Evolutionary conservation across 768 basidiomycete species (phyloP).

Genomic region (Leccinum arenicola): DNA sequence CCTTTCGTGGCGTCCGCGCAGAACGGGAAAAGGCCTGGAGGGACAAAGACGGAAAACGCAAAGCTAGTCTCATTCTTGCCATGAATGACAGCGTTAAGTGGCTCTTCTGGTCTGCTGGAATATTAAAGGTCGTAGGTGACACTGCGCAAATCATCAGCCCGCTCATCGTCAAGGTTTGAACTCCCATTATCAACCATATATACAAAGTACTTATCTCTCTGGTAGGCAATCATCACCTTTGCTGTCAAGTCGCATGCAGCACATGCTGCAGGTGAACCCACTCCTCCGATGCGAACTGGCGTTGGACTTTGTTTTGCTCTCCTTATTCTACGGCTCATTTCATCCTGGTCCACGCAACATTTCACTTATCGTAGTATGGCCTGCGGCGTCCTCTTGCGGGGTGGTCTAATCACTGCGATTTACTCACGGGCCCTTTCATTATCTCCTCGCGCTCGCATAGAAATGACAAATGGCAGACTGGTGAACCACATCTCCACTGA

Average conservation of each 20-base stretch:
- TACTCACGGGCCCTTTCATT: constrained; percentile 76
- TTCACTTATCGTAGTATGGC: constrained; percentile 15
- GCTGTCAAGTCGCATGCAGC: constrained; percentile 57
- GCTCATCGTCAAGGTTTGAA: constrained; percentile 67
- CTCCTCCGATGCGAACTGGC: constrained; percentile 52
- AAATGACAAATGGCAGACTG: constrained; percentile 70
- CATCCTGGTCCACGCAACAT: constrained; percentile 60
- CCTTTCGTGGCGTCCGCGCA: constrained; percentile 44
- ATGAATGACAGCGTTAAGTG: constrained; percentile 77
- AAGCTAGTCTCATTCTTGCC: constrained; percentile 62
- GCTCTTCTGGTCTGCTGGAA: constrained; percentile 75
- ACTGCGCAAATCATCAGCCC: constrained; percentile 72
- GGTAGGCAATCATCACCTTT: constrained; percentile 68
- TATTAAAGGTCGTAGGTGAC: constrained; percentile 59
- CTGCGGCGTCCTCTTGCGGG: constrained; percentile 77
- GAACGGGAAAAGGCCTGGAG: constrained; percentile 64
- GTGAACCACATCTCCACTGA: constrained; percentile 56
- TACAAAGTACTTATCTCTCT: background rate
- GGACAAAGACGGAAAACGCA: constrained; percentile 57
- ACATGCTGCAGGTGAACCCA: constrained; percentile 35
- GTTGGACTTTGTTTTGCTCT: constrained; percentile 76
- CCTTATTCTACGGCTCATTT: constrained; percentile 61
- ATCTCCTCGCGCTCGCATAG: constrained; percentile 74
- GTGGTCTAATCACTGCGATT: constrained; percentile 84
- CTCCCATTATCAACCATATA: background rate